Percentiles rank a stretch among this genome's conserved stretches.
phyloP scores from a whole-genome alignment of 1,284 basidiomycete species.

The Hortiboletus rubellus region DNA sequence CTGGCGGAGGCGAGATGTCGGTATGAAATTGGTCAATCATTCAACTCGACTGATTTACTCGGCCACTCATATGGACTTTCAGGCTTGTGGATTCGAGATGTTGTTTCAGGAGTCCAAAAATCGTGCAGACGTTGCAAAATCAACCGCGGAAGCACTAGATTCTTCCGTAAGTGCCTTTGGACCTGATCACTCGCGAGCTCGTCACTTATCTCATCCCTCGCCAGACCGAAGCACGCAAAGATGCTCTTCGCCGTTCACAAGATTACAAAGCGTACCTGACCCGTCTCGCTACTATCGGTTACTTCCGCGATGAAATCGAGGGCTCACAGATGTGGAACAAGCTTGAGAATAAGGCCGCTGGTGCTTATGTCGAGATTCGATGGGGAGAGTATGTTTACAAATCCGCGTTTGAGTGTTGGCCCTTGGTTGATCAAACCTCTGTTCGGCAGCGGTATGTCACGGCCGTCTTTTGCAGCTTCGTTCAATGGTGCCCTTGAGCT shows the following conservation, averaged over 20 bases:
- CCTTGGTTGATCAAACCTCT: constrained; percentile 4
- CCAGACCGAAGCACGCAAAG: constrained; percentile 61
- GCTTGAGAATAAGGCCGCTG: constrained; percentile 69
- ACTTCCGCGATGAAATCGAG: constrained; percentile 74
- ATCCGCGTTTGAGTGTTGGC: neutral
- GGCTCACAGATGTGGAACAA: constrained; percentile 76
- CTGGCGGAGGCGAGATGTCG: constrained; percentile 78
- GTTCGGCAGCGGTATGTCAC: constrained; percentile 49
- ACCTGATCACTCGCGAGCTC: neutral
- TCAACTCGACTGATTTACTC: neutral
- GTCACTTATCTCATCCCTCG: neutral
- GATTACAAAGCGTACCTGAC: constrained; percentile 71
- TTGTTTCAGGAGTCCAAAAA: constrained; percentile 80
- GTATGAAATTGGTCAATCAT: constrained; percentile 79
- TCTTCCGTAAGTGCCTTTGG: constrained; percentile 47
- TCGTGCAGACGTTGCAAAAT: constrained; percentile 40
- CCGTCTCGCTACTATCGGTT: constrained; percentile 62
- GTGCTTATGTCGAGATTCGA: constrained; percentile 63
- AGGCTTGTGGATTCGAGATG: constrained; percentile 96
- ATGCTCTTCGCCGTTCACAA: constrained; percentile 60
- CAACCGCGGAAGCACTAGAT: constrained; percentile 39
- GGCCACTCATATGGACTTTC: constrained; percentile 1
- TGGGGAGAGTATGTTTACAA: constrained; percentile 59
- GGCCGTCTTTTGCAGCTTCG: constrained; percentile 71
- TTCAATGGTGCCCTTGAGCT: constrained; percentile 63